Conservation (phyloP, 2,329 filamentous ascomycete genomes). For the Aspergillus pseudoterreus region DNA sequence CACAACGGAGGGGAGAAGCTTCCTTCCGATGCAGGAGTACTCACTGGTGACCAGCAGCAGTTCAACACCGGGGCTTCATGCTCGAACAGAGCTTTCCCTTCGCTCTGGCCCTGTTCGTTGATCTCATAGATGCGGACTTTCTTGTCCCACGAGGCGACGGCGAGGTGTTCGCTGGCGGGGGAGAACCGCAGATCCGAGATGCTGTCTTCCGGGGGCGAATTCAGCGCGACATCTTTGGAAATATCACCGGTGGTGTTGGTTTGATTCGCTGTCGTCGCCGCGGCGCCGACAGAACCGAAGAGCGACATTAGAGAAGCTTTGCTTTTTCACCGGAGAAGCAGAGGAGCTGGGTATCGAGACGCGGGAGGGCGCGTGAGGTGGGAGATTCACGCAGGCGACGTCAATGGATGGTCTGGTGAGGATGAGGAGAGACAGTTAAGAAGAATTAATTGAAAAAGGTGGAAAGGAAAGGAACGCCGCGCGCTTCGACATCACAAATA, state of each 20-base stretch:
- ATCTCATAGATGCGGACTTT: slow-evolving; percentile 97
- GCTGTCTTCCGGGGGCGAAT: slow-evolving; percentile 77
- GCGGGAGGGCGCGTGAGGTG: background rate
- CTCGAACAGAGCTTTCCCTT: slow-evolving; percentile 81
- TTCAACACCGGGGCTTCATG: slow-evolving; percentile 81
- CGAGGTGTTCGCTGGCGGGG: slow-evolving; percentile 72
- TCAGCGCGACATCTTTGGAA: slow-evolving; percentile 78
- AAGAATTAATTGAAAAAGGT: background rate
- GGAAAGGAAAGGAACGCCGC: background rate
- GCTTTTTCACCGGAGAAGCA: slow-evolving; percentile 6
- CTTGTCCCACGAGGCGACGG: slow-evolving; percentile 94
- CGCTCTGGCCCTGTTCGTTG: slow-evolving; percentile 68
- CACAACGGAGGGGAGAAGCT: slow-evolving; percentile 3
- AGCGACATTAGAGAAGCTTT: slow-evolving; percentile 38
- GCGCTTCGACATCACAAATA: background rate
- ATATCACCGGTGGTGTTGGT: slow-evolving; percentile 83
- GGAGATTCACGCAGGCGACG: background rate
- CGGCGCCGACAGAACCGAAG: slow-evolving; percentile 51
- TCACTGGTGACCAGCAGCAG: slow-evolving; percentile 83
- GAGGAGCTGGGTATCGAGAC: background rate
- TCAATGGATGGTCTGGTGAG: background rate
- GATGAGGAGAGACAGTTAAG: background rate
- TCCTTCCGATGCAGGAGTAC: slow-evolving; percentile 21
- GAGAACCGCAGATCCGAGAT: slow-evolving; percentile 86
- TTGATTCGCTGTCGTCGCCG: slow-evolving; percentile 48